phyloP scores from a whole-genome alignment of 768 basidiomycete species.

The Collybiopsis luxurians region DNA sequence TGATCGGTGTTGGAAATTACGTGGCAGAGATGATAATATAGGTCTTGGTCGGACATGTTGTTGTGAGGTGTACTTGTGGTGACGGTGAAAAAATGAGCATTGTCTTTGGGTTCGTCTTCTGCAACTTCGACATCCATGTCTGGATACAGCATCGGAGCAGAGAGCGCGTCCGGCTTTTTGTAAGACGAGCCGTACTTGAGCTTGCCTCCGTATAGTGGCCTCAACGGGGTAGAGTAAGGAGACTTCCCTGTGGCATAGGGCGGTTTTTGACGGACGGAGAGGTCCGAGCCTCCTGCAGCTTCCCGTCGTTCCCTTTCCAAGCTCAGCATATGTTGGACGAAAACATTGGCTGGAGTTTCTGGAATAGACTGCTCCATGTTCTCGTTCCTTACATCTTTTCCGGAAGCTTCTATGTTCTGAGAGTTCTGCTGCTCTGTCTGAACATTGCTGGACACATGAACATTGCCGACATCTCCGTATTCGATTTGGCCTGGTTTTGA shows the following conservation, averaged over 20 bases:
- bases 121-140: background rate
- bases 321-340: background rate
- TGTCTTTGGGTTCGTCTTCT: background rate
- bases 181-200: slow-evolving; percentile 1
- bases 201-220: slow-evolving; percentile 5
- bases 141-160: background rate
- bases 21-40: slow-evolving; percentile 15
- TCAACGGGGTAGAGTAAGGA: background rate
- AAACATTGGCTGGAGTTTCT: background rate
- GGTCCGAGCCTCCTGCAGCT: background rate
- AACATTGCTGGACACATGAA: background rate
- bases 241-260: slow-evolving; percentile 1
- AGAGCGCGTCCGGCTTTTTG: background rate
- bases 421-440: background rate
- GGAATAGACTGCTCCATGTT: background rate
- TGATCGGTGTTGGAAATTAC: slow-evolving; percentile 19
- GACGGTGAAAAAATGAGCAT: background rate
- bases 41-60: background rate
- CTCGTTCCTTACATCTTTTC: background rate
- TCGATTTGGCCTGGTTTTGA: background rate
- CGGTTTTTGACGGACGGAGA: slow-evolving; percentile 1
- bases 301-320: background rate
- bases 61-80: background rate
- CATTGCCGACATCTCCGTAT: background rate
- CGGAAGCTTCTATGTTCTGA: background rate